A percentile compares a stretch with the other conserved stretches of the same genome.
These are phyloP conservation scores for Phytophthora constricta DNA, from an alignment of 352 stramenopile genomes.

Conservation along the genomic window DNA sequence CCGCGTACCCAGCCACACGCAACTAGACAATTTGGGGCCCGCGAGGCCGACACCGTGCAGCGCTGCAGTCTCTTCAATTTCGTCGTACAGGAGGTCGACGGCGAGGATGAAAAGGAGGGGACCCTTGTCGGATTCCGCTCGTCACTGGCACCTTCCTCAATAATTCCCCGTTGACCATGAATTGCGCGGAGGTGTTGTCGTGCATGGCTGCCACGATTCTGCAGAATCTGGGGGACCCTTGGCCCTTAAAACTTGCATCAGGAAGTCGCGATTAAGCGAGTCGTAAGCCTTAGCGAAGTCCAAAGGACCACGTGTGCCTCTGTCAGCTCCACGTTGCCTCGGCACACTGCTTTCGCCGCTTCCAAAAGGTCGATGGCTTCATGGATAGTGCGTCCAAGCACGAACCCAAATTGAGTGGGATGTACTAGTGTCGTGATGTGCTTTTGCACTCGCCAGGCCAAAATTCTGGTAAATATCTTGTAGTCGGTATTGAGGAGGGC, in stretches of 20 bases:
- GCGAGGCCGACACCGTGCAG: too few species aligned
- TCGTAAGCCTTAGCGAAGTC: neutral
- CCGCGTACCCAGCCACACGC: neutral
- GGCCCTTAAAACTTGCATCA: neutral
- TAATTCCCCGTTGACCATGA: neutral
- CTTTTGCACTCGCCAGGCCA: neutral
- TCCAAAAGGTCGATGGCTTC: neutral
- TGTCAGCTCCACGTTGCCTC: neutral
- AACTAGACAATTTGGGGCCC: too few species aligned
- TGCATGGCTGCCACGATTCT: neutral
- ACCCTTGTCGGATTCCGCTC: neutral
- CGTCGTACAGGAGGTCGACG: neutral
- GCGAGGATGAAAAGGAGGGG: neutral
- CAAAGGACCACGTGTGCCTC: neutral
- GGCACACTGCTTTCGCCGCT: neutral
- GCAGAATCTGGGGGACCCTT: neutral
- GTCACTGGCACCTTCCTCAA: neutral
- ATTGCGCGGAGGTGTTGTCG: neutral
- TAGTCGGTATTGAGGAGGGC: neutral
- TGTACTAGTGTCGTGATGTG: neutral
- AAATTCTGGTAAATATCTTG: neutral
- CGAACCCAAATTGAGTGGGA: neutral
- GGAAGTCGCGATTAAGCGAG: neutral
- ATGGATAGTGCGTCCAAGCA: neutral
- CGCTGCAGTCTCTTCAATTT: too few species aligned